Evolutionary conservation across 306 rosid species (phyloP).

Genomic region (Fragaria ananassa): DNA sequence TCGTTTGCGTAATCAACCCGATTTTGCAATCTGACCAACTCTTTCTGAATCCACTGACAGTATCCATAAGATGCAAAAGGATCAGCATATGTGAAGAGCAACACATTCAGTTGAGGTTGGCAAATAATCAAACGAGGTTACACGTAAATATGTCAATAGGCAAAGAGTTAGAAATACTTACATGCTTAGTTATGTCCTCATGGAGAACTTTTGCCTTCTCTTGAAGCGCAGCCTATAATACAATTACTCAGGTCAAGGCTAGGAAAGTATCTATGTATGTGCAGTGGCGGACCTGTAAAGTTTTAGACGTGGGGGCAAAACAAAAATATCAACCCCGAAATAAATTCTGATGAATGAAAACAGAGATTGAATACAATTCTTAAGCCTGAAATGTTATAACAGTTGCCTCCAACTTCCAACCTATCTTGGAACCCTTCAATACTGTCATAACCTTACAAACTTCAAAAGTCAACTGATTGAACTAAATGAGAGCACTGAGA

Average conservation of each 20-base stretch:
- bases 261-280: not conserved
- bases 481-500: too few relatives aligned
- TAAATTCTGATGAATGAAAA: too few relatives aligned
- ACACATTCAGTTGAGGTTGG: not conserved
- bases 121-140: not conserved
- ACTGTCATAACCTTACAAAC: too few relatives aligned
- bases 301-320: too few relatives aligned
- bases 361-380: too few relatives aligned
- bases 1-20: slow-evolving; percentile 35
- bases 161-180: slow-evolving; percentile 20
- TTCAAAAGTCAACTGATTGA: too few relatives aligned
- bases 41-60: slow-evolving; percentile 38
- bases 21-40: slow-evolving; percentile 33
- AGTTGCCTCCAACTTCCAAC: too few relatives aligned
- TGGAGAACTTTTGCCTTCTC: slow-evolving; percentile 59
- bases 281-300: too few relatives aligned
- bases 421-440: too few relatives aligned
- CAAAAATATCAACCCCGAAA: too few relatives aligned
- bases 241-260: not conserved
- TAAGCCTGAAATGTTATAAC: too few relatives aligned
- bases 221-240: too few relatives aligned
- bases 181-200: slow-evolving; percentile 64
- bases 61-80: not conserved
- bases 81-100: not conserved
- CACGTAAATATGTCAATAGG: not conserved